Evolutionary conservation across 2,329 filamentous ascomycete species (phyloP).

Genomic region (Penicillium sp.): DNA sequence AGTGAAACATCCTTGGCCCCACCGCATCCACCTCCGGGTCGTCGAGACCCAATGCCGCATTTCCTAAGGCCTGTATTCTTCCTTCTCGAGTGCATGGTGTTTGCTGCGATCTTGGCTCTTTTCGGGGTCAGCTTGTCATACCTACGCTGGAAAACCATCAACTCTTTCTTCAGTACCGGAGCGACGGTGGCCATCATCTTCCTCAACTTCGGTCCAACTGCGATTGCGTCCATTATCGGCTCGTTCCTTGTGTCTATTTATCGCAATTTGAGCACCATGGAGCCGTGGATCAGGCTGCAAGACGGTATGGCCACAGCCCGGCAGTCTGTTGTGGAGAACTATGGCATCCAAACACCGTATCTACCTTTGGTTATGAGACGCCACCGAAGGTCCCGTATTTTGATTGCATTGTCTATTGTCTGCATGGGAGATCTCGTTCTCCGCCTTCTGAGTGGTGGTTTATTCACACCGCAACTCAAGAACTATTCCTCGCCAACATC

Average conservation of each 20-base stretch:
- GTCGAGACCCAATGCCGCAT: conserved; percentile 19
- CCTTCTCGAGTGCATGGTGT: conserved; percentile 18
- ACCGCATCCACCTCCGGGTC: background rate
- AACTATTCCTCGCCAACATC: background rate
- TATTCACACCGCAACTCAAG: conserved; percentile 20
- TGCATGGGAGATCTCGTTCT: conserved; percentile 18
- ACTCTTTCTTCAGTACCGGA: conserved; percentile 7
- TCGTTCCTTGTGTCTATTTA: conserved; percentile 19
- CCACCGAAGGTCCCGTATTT: background rate
- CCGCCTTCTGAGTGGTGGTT: conserved; percentile 19
- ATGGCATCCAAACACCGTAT: conserved; percentile 11
- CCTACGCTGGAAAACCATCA: conserved; percentile 12
- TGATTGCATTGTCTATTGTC: conserved; percentile 10
- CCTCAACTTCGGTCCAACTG: conserved; percentile 21
- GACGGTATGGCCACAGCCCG: conserved; percentile 12
- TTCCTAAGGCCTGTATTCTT: conserved; percentile 23
- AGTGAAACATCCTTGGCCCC: background rate
- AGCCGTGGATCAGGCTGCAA: conserved; percentile 23
- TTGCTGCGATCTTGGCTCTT: conserved; percentile 11
- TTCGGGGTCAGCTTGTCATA: conserved; percentile 17
- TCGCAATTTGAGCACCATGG: conserved; percentile 21
- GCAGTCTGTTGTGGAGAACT: conserved; percentile 16
- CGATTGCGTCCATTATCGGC: conserved; percentile 22
- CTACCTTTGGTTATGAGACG: conserved; percentile 7
- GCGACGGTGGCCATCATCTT: conserved; percentile 9